Base-by-base conservation (phyloP, 2,329 filamentous ascomycete species). In the Paecilomyces niveus region DNA sequence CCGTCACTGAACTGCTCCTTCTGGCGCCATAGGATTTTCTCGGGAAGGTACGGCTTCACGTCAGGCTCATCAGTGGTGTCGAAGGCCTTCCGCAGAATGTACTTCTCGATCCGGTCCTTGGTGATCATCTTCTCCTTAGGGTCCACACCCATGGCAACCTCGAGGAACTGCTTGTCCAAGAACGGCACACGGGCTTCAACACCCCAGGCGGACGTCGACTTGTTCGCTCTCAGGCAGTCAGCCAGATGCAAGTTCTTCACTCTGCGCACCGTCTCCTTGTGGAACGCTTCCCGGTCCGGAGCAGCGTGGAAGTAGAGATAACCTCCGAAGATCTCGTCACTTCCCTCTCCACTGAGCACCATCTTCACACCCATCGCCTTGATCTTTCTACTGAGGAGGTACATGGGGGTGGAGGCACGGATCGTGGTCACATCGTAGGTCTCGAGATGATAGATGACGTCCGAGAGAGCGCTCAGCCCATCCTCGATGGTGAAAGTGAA, bases 311-410 rank as follows among this genome's bases (percentile, higher is more conserved):
- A 99, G 83, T 99, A 99, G 21, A 99, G 86, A 77, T 99, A 99
- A 56, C 94, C 94, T 63, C 94, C 94, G 67, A 97, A 97, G 74
- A 97, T 97, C 80, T 99, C 94, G 75, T 99, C 94, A 70, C 89
- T 94, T 54, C 94, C 94, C 79, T 99, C 94, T 62, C 94, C 94
- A 70, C 89, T 95, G 62, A 99, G 84, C 58, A 99, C 94, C 94
- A 99, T 99, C 85, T 99, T 99, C 72, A 99, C 90, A 63, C 94
- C 94, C 87, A 97, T 93, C 35, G 92, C 94, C 83, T 99, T 99
- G 83, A 99, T 99, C 83, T 99, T 99, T 74, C 95, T 88, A 62
- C 91, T 94, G 54, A 99, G 84, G 63, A 99, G 81, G 80, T 97
- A 99, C 94, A 99, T 99, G 65, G 94, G 94, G 10, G 94, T 99